A percentile compares a stretch with the other conserved stretches of the same genome.
These are phyloP conservation scores for Arctium lappa DNA, from an alignment of 129 eudicot genomes.

Conservation along the genomic window DNA sequence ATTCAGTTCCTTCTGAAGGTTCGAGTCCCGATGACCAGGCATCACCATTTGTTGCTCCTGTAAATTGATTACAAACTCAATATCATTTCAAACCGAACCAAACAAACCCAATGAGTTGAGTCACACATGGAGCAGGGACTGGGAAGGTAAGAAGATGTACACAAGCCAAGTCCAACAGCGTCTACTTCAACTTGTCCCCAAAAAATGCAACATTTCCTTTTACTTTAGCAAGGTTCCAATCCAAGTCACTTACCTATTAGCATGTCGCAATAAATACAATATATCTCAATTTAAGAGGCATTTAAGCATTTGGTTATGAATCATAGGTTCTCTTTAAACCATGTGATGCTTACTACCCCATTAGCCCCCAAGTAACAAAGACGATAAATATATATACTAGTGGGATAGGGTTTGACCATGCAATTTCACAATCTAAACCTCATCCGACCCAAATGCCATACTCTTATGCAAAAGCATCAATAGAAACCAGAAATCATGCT, in stretches of 20 bases:
- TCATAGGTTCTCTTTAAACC: too few species aligned
- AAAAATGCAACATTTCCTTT: too few species aligned
- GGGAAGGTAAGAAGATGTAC: too few species aligned
- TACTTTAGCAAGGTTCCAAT: too few species aligned
- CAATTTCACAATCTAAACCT: background rate
- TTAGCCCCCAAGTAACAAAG: too few species aligned
- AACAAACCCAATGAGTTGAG: too few species aligned
- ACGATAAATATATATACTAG: background rate
- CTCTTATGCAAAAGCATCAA: background rate
- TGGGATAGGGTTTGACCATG: background rate
- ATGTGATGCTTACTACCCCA: too few species aligned
- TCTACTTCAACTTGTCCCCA: background rate
- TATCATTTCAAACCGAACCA: background rate
- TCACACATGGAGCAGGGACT: too few species aligned
- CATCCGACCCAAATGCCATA: background rate
- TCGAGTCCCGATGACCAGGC: slow-evolving; percentile 46
- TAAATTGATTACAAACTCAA: background rate
- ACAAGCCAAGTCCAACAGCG: background rate
- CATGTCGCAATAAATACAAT: too few species aligned
- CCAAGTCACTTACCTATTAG: too few species aligned
- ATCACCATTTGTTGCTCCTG: slow-evolving; percentile 55
- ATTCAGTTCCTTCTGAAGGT: slow-evolving; percentile 39
- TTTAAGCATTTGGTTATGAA: background rate
- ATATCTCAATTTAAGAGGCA: background rate
- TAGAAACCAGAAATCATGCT: background rate